Evolutionary conservation across 305 asterid genomes (phyloP).

Genomic region (Solanum hybrid): DNA sequence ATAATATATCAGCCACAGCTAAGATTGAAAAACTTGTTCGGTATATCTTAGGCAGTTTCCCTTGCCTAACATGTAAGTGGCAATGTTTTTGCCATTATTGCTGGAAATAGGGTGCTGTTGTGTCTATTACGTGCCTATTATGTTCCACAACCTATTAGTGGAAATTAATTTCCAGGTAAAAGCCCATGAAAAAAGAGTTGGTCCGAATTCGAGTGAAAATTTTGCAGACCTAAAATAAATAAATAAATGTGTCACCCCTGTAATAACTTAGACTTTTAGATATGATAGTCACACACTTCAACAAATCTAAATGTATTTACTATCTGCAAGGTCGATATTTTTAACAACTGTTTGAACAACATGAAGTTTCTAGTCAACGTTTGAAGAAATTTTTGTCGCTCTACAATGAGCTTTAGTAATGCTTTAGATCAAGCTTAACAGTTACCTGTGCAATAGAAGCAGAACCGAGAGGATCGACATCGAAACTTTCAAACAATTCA

Average conservation of each 20-base stretch:
- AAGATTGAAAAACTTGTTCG: neutral
- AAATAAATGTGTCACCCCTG: neutral
- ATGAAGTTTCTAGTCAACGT: neutral
- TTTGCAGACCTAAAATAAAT: neutral
- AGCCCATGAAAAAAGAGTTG: neutral
- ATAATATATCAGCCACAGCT: neutral
- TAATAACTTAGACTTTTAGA: neutral
- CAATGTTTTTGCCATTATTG: neutral
- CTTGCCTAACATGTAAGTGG: neutral
- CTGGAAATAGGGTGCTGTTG: neutral
- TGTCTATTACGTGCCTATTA: neutral
- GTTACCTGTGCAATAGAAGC: conserved; percentile 95
- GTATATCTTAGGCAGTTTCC: neutral
- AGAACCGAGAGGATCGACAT: conserved; percentile 79
- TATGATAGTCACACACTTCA: neutral
- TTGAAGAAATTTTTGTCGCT: neutral
- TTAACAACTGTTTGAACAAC: neutral
- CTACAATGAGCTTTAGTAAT: neutral
- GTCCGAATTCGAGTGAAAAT: neutral
- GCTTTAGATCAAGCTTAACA: neutral
- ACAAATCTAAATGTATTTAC: neutral
- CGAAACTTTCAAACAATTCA: conserved; percentile 68
- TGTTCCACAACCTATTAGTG: neutral
- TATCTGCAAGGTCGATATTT: neutral
- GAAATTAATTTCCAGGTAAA: neutral